Base-by-base conservation (phyloP, 352 stramenopile genomes). In the Globisporangium spinosum region DNA sequence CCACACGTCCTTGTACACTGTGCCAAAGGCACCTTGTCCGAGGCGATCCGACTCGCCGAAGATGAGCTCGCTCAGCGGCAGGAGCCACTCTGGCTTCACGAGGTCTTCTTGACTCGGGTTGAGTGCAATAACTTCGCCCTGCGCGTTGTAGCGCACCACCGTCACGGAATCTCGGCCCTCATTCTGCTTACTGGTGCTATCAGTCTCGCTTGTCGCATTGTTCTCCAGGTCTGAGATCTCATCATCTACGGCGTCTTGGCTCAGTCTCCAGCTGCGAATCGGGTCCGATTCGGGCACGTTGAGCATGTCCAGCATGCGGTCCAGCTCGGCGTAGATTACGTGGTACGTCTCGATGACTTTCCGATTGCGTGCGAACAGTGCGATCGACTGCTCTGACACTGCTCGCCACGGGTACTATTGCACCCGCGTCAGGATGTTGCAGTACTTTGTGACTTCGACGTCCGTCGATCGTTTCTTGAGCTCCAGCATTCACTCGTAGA, bases 271-370 rank as follows among this genome's bases (percentile, higher is more conserved):
- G 12, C 2, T 20, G 13, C 32, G 64, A 20, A 69, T 69, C 9
- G 56, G 3, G 29, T 69, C 40, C 10, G 3, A n/a, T 2, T 17
- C 17, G 0, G 29, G 6, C 0, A 64, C 43, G 12, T 27, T 20
- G 6, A 69, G n/a, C n/a, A 53, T 22, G 56, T 69, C 64, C 15
- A 69, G 40, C 47, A 69, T 22, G 3, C 34, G 56, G 27, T 64
- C 64, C 10, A 69, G 43, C 17, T 69, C n/a, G 0, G 22, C 23
- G 64, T 64, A 69, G 10, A 69, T 34, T 32, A 69, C 25, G 2
- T 57, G 29, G 23, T 64, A 56, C 10, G 55, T 23, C 47, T 59
- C 45, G 3, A 32, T 32, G 0, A 69, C 64, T 49, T 62, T 43
- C 6, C 51, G 61, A 34, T 47, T 66, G 22, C 27, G 17, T 20